phyloP scores from a whole-genome alignment of 2,329 filamentous ascomycete genomes.

The Golovinomyces cichoracearum region DNA sequence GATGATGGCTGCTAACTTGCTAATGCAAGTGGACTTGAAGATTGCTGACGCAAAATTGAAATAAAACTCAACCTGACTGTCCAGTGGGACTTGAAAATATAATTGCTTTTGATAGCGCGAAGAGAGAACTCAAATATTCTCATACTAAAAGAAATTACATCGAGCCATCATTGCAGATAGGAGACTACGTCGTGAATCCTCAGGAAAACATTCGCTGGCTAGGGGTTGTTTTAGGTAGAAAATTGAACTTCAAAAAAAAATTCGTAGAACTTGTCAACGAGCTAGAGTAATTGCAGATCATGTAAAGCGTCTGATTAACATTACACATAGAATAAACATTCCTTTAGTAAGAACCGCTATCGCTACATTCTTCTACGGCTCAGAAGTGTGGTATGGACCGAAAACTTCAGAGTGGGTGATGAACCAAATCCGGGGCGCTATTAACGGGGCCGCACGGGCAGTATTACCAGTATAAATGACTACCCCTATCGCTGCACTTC shows the following conservation, averaged over 20 bases:
- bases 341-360: background rate
- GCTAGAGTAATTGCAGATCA: background rate
- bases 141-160: background rate
- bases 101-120: background rate
- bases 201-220: background rate
- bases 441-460: background rate
- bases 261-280: background rate
- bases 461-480: background rate
- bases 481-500: background rate
- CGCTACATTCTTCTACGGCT: background rate
- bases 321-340: background rate
- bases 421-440: background rate
- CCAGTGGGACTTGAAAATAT: background rate
- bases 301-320: background rate
- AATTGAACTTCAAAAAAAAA: background rate
- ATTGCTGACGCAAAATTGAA: background rate
- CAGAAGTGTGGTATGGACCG: background rate
- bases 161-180: background rate
- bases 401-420: background rate
- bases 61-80: background rate
- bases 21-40: background rate
- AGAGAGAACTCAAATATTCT: background rate
- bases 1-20: background rate
- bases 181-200: background rate
- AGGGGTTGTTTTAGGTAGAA: background rate